phyloP scores from a whole-genome alignment of 1,139 yeast genomes.

The Candida neerlandica region DNA sequence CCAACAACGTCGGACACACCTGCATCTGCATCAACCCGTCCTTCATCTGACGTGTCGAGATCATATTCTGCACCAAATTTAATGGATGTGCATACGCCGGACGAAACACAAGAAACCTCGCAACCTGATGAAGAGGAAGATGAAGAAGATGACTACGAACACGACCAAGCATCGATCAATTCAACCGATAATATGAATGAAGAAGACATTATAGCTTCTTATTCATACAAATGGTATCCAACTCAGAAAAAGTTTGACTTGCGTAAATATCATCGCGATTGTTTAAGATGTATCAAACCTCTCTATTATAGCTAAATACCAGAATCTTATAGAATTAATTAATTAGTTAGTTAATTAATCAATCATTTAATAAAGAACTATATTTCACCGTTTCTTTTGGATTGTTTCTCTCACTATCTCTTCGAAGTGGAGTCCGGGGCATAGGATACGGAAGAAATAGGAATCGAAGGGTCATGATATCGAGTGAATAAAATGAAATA shows the following conservation, averaged over 20 bases:
- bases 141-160: conserved; percentile 18
- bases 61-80: conserved; percentile 4
- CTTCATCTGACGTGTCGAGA: not conserved
- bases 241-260: conserved; percentile 34
- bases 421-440: too few relatives aligned
- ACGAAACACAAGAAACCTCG: conserved; percentile 24
- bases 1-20: not conserved
- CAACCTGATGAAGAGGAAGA: conserved; percentile 38
- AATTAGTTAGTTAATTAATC: too few relatives aligned
- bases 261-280: conserved; percentile 52
- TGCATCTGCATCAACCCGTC: not conserved
- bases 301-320: conserved; percentile 3
- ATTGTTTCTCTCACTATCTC: too few relatives aligned
- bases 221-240: conserved; percentile 51
- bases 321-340: not conserved
- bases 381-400: too few relatives aligned
- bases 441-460: too few relatives aligned
- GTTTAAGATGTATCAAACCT: conserved; percentile 60
- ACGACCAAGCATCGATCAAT: conserved; percentile 3
- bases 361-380: too few relatives aligned
- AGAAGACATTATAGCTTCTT: not conserved
- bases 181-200: conserved; percentile 1
- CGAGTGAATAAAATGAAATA: too few relatives aligned
- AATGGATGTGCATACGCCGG: not conserved
- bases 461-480: too few relatives aligned